Evolutionary conservation across 1,284 basidiomycete genomes (phyloP).

Genomic region (Clitocybe nebularis): DNA sequence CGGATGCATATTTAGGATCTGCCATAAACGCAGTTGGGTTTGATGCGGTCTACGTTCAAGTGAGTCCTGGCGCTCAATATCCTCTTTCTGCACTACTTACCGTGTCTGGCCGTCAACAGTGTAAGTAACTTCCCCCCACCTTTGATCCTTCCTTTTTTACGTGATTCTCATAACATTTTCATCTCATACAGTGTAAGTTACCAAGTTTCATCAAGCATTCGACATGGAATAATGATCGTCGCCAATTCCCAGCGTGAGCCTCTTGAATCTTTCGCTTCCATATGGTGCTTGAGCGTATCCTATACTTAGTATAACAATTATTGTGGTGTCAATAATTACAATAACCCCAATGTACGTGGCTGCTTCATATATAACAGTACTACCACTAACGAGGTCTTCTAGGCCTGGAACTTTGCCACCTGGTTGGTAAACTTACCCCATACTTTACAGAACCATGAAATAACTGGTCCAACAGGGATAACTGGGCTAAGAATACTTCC

Average conservation of each 20-base stretch:
- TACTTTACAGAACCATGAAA: no score
- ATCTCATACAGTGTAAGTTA: neutral
- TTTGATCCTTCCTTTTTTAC: neutral
- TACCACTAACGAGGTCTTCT: neutral
- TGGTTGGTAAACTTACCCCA: constrained; percentile 32
- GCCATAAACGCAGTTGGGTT: constrained; percentile 53
- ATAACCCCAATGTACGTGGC: constrained; percentile 32
- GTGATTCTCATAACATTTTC: neutral
- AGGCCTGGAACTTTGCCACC: constrained; percentile 47
- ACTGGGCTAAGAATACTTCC: constrained; percentile 56
- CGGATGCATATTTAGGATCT: constrained; percentile 53
- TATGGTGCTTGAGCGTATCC: no score
- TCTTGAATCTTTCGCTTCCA: no score
- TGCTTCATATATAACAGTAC: neutral
- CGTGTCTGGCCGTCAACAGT: neutral
- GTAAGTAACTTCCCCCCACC: no score
- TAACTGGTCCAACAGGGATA: constrained; percentile 49
- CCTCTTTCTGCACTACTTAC: neutral
- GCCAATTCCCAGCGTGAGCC: no score
- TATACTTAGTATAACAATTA: constrained; percentile 44
- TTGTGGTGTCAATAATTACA: constrained; percentile 32
- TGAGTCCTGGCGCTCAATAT: constrained; percentile 10
- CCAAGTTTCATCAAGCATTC: neutral
- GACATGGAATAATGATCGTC: neutral
- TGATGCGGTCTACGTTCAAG: constrained; percentile 62